Evolutionary conservation across 2,329 filamentous ascomycete species (phyloP).

Genomic region (Fusarium illudens): DNA sequence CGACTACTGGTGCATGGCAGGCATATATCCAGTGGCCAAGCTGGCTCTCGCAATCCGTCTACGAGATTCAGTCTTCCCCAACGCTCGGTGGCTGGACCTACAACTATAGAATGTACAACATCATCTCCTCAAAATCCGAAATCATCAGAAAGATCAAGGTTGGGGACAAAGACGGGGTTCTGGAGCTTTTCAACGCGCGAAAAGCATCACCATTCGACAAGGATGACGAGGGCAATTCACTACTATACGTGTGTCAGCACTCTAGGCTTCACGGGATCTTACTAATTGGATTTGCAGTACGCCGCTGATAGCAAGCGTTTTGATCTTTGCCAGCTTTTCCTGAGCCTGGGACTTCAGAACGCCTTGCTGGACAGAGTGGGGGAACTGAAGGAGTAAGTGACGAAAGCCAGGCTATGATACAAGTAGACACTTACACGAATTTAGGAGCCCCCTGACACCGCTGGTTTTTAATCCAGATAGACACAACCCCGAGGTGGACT

Average conservation of each 20-base stretch:
- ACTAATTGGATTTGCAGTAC: neutral
- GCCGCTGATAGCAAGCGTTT: constrained; percentile 4
- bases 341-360: constrained; percentile 24
- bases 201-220: constrained; percentile 41
- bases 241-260: constrained; percentile 32
- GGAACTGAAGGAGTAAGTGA: neutral
- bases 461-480: neutral
- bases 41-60: constrained; percentile 35
- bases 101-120: constrained; percentile 36
- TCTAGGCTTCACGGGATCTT: too few species aligned
- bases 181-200: constrained; percentile 29
- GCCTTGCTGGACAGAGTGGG: neutral
- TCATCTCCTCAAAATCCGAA: constrained; percentile 21
- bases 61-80: constrained; percentile 26
- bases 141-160: constrained; percentile 11
- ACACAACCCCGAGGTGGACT: neutral
- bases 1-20: constrained; percentile 30
- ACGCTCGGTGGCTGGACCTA: constrained; percentile 30
- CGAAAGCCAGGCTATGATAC: neutral
- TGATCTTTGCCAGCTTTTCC: constrained; percentile 26
- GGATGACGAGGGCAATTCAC: neutral
- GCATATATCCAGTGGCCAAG: constrained; percentile 34
- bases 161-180: constrained; percentile 32
- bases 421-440: neutral
- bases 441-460: constrained; percentile 1